phyloP scores from a whole-genome alignment of 2,329 filamentous ascomycete genomes.

The Tolypocladium amazonense region DNA sequence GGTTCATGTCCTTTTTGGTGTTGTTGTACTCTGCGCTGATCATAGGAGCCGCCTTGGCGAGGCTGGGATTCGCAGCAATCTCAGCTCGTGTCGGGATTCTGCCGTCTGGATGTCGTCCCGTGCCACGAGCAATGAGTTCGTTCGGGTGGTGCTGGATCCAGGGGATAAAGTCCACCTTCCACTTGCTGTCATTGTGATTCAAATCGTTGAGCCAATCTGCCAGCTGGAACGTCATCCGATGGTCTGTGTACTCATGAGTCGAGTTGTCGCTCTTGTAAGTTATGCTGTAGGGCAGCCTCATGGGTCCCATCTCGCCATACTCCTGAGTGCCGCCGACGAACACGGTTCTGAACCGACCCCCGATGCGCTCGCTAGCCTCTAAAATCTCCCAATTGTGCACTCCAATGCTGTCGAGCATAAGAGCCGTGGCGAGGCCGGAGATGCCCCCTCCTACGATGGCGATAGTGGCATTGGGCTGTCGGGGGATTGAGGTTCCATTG shows the following conservation, averaged over 20 bases:
- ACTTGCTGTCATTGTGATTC: slow-evolving; percentile 18
- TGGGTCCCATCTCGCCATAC: slow-evolving; percentile 29
- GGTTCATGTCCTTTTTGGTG: slow-evolving; percentile 8
- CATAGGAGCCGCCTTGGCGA: slow-evolving; percentile 9
- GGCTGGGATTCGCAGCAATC: slow-evolving; percentile 10
- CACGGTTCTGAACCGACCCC: slow-evolving; percentile 30
- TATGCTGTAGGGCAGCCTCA: slow-evolving; percentile 30
- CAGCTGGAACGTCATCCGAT: slow-evolving; percentile 30
- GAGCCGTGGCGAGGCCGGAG: slow-evolving; percentile 11
- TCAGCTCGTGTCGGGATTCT: slow-evolving; percentile 9
- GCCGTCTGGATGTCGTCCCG: slow-evolving; percentile 15
- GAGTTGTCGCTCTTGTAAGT: slow-evolving; percentile 28
- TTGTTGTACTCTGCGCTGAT: slow-evolving; percentile 10
- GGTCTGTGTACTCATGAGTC: slow-evolving; percentile 29
- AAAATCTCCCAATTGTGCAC: slow-evolving; percentile 33
- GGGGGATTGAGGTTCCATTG: slow-evolving; percentile 13
- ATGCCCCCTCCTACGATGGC: slow-evolving; percentile 28
- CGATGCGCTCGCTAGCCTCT: slow-evolving; percentile 28
- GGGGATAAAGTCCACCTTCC: slow-evolving; percentile 28
- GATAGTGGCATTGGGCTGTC: slow-evolving; percentile 9
- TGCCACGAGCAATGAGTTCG: slow-evolving; percentile 12
- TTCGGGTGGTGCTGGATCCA: slow-evolving; percentile 28
- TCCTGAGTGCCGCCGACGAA: slow-evolving; percentile 27
- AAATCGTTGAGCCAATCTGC: slow-evolving; percentile 27
- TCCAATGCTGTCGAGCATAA: slow-evolving; percentile 31